These are phyloP conservation scores for Candida tallmaniae DNA, from an alignment of 805 yeast genomes.

Conservation along the genomic window DNA sequence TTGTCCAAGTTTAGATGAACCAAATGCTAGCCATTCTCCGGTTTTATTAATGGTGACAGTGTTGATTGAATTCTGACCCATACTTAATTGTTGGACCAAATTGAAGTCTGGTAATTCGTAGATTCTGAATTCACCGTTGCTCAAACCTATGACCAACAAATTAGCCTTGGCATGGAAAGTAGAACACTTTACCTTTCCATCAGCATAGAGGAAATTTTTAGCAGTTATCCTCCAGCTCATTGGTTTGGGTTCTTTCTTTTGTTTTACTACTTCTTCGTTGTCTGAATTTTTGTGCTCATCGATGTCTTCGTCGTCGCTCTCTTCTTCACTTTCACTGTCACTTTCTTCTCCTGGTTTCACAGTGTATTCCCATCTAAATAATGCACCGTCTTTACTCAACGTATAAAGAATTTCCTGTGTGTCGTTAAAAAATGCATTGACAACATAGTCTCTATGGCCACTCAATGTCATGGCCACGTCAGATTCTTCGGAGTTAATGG, in stretches of 20 bases:
- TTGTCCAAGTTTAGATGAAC: conserved; percentile 89
- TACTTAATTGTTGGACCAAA: conserved; percentile 77
- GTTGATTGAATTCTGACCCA: conserved; percentile 88
- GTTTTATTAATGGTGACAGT: conserved; percentile 72
- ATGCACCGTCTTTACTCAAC: conserved; percentile 90
- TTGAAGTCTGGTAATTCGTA: conserved; percentile 83
- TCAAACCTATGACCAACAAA: conserved; percentile 82
- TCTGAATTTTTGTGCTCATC: conserved; percentile 37
- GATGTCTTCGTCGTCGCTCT: conserved; percentile 31
- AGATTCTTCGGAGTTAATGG: conserved; percentile 62
- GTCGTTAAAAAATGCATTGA: conserved; percentile 82
- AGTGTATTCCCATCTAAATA: conserved; percentile 86
- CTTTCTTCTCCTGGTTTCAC: conserved; percentile 47
- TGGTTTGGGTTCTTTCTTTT: conserved; percentile 22
- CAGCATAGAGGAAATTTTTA: conserved; percentile 70
- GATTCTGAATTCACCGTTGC: conserved; percentile 84
- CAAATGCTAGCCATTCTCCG: conserved; percentile 98
- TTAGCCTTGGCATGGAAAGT: conserved; percentile 74
- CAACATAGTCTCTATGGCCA: conserved; percentile 88
- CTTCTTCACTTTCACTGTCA: conserved; percentile 38
- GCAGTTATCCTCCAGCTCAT: conserved; percentile 80
- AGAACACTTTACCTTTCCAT: conserved; percentile 71
- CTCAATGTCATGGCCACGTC: conserved; percentile 79
- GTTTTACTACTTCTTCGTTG: conserved; percentile 32
- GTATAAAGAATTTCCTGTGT: conserved; percentile 89